Evolutionary conservation across 2,329 filamentous ascomycete species (phyloP).

Genomic region (Hypoxylon sp.): DNA sequence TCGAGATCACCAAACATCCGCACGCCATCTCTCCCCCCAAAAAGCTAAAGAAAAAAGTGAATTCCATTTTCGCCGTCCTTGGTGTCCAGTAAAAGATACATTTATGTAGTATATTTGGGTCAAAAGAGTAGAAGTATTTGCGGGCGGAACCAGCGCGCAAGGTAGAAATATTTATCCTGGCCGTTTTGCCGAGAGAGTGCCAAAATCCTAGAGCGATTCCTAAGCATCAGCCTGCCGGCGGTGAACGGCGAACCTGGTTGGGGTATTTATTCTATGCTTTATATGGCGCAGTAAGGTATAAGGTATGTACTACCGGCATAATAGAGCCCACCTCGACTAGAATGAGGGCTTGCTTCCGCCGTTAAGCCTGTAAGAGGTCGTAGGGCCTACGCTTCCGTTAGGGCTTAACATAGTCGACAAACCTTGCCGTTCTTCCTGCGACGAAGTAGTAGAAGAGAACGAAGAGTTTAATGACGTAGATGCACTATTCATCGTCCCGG

Average conservation of each 20-base stretch:
- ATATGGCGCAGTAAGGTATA: constrained; percentile 16
- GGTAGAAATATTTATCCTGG: constrained; percentile 1
- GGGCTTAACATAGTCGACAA: constrained; percentile 51
- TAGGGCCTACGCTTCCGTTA: constrained; percentile 44
- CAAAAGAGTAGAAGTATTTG: constrained; percentile 20
- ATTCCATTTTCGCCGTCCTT: constrained; percentile 12
- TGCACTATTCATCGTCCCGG: constrained; percentile 59
- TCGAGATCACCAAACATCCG: constrained; percentile 21
- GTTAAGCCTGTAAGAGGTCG: constrained; percentile 48
- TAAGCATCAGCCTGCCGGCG: not conserved
- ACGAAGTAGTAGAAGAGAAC: constrained; percentile 52
- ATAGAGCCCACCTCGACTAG: constrained; percentile 50
- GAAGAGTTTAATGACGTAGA: constrained; percentile 55
- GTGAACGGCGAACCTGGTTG: not conserved
- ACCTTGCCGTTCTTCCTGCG: constrained; percentile 52
- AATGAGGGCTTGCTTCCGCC: constrained; percentile 54
- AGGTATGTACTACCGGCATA: constrained; percentile 38
- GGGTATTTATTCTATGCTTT: not conserved
- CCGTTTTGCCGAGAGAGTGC: constrained; percentile 1
- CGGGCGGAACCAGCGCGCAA: constrained; percentile 23
- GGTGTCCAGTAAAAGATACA: constrained; percentile 40
- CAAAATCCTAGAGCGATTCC: not conserved
- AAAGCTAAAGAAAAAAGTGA: constrained; percentile 24
- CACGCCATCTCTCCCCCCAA: constrained; percentile 17
- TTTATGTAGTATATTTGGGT: constrained; percentile 45